Conservation (phyloP, 2,329 filamentous ascomycete genomes). For the Fusarium penzigii region DNA sequence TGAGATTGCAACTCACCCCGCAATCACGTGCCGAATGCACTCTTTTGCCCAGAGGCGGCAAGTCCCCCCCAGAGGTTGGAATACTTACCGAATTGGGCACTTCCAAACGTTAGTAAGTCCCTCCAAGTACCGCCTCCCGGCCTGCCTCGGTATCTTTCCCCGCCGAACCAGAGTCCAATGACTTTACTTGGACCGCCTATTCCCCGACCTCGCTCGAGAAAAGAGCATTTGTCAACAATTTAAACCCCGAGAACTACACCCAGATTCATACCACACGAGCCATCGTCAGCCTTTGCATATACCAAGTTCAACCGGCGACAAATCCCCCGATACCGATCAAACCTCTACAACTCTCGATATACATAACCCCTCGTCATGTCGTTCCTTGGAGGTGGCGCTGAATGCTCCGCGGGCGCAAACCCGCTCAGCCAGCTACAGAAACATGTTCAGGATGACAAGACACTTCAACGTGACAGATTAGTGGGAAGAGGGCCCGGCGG, state of each 20-base stretch:
- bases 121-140: constrained; percentile 19
- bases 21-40: constrained; percentile 36
- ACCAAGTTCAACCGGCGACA: too few relatives aligned
- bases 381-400: constrained; percentile 89
- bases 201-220: constrained; percentile 5
- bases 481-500: constrained; percentile 72
- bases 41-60: constrained; percentile 6
- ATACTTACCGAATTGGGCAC: constrained; percentile 1
- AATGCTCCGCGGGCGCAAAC: constrained; percentile 95
- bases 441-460: constrained; percentile 95
- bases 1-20: constrained; percentile 19
- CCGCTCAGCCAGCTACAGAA: constrained; percentile 97
- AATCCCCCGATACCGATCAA: constrained; percentile 1
- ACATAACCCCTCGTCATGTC: constrained; percentile 65
- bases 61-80: neutral
- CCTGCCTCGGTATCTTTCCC: constrained; percentile 32
- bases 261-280: neutral
- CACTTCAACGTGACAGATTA: constrained; percentile 86
- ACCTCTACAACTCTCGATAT: constrained; percentile 2
- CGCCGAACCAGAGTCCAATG: constrained; percentile 19
- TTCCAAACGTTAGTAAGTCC: neutral
- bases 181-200: neutral
- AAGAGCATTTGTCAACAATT: neutral
- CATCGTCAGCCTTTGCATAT: too few relatives aligned
- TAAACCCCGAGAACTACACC: too few relatives aligned